Evolutionary conservation across 2,329 filamentous ascomycete genomes (phyloP).

Genomic region (Fusarium kyushuense): DNA sequence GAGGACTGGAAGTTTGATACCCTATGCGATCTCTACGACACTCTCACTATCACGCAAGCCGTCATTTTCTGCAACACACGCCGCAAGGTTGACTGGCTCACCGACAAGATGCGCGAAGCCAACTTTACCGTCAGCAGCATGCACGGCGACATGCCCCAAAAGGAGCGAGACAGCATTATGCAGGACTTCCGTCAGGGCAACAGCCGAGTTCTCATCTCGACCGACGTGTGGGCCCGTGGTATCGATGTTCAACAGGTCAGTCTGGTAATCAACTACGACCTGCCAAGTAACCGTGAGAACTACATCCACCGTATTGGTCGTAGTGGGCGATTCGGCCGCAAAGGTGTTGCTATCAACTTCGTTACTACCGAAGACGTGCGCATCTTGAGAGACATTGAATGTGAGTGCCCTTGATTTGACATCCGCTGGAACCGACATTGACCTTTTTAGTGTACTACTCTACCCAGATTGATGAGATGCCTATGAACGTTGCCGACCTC

Average conservation of each 20-base stretch:
- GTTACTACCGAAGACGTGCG: slow-evolving; percentile 98
- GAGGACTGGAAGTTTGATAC: slow-evolving; percentile 99
- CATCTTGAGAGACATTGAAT: slow-evolving; percentile 95
- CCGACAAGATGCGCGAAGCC: slow-evolving; percentile 98
- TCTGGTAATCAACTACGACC: slow-evolving; percentile 98
- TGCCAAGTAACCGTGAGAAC: slow-evolving; percentile 98
- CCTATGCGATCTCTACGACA: slow-evolving; percentile 98
- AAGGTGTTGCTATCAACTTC: slow-evolving; percentile 99
- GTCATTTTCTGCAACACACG: slow-evolving; percentile 99
- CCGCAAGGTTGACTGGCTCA: slow-evolving; percentile 99
- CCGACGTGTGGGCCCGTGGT: slow-evolving; percentile 96
- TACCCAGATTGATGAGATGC: slow-evolving; percentile 98
- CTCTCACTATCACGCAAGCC: slow-evolving; percentile 96
- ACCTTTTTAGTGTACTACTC: slow-evolving; percentile 83
- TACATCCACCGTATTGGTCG: slow-evolving; percentile 99
- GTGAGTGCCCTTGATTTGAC: slow-evolving; percentile 64
- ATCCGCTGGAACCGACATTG: slow-evolving; percentile 45
- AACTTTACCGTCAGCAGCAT: slow-evolving; percentile 99
- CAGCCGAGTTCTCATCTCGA: slow-evolving; percentile 95
- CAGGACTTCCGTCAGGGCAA: slow-evolving; percentile 98
- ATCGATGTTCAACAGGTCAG: slow-evolving; percentile 99
- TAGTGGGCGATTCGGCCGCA: slow-evolving; percentile 94
- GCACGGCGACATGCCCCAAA: slow-evolving; percentile 99
- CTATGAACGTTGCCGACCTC: slow-evolving; percentile 86
- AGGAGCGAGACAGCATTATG: slow-evolving; percentile 99